These are phyloP conservation scores for Tephrocybe sp. DNA, from an alignment of 768 basidiomycete genomes.

Conservation along the genomic window DNA sequence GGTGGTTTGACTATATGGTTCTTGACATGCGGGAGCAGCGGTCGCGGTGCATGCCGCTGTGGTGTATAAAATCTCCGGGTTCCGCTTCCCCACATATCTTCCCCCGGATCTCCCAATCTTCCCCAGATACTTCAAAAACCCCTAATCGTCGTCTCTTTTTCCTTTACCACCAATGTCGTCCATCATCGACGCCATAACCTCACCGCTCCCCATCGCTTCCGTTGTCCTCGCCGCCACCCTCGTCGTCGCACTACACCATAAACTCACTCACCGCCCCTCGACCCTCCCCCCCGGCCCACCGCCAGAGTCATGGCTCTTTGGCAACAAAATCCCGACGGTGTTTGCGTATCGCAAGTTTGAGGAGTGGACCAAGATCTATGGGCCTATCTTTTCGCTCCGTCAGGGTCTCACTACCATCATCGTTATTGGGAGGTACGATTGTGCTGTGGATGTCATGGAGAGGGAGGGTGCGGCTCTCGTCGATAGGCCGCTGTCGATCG, in stretches of 20 bases:
- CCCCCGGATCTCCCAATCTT: background rate
- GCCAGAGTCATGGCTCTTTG: slow-evolving; percentile 36
- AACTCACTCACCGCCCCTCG: slow-evolving; percentile 19
- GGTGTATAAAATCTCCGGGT: background rate
- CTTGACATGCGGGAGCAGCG: slow-evolving; percentile 5
- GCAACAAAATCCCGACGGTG: slow-evolving; percentile 37
- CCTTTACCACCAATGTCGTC: background rate
- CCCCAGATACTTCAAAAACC: background rate
- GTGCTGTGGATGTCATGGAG: slow-evolving; percentile 68
- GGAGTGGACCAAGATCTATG: slow-evolving; percentile 61
- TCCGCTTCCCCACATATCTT: background rate
- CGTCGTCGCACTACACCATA: slow-evolving; percentile 29
- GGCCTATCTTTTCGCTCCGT: slow-evolving; percentile 57
- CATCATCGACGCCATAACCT: background rate
- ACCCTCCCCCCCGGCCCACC: slow-evolving; percentile 47
- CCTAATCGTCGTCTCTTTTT: background rate
- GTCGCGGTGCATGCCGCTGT: background rate
- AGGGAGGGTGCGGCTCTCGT: slow-evolving; percentile 58
- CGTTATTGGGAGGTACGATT: slow-evolving; percentile 51
- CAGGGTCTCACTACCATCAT: slow-evolving; percentile 46
- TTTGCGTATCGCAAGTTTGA: slow-evolving; percentile 54
- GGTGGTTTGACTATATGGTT: background rate
- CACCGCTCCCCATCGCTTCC: slow-evolving; percentile 28
- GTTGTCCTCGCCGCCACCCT: slow-evolving; percentile 29
- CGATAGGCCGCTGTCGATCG: slow-evolving; percentile 55